Conservation (phyloP, 305 asterid genomes). For the Rubia peregrina region DNA sequence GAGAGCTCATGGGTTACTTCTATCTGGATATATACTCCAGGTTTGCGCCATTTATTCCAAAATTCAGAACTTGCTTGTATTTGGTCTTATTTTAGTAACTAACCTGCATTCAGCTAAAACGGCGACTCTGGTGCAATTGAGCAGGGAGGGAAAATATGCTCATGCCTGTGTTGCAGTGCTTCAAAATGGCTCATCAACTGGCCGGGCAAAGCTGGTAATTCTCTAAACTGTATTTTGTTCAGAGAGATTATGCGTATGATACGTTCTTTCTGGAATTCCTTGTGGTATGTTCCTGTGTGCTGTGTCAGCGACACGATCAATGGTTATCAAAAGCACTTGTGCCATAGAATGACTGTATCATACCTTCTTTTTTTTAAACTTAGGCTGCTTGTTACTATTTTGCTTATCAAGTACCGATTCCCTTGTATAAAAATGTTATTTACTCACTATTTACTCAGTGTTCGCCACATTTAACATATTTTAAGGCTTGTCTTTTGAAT, state of each 20-base stretch:
- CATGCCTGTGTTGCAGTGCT: conserved; percentile 92
- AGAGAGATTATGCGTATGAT: not conserved
- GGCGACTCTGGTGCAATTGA: conserved; percentile 23
- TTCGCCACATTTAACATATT: not conserved
- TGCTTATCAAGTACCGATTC: not conserved
- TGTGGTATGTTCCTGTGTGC: not conserved
- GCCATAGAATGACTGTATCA: too few species aligned
- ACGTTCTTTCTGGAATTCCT: not conserved
- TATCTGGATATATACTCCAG: conserved; percentile 84
- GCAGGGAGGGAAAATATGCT: conserved; percentile 84
- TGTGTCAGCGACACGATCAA: not conserved
- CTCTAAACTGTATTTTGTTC: conserved; percentile 9
- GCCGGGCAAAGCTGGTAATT: conserved; percentile 57
- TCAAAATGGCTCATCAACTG: conserved; percentile 64
- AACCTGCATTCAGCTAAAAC: conserved; percentile 14
- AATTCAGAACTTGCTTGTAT: conserved; percentile 2
- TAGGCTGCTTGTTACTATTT: not conserved
- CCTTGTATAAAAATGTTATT: not conserved
- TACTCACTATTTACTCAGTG: not conserved
- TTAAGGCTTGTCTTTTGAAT: not conserved
- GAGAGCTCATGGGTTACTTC: conserved; percentile 74
- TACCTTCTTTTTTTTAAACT: not conserved
- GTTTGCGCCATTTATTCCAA: conserved; percentile 25
- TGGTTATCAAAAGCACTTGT: not conserved
- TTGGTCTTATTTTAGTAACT: conserved; percentile 8